Conservation (phyloP, 495 filamentous ascomycete genomes). For the Pseudomonodictys pantanalensis region DNA sequence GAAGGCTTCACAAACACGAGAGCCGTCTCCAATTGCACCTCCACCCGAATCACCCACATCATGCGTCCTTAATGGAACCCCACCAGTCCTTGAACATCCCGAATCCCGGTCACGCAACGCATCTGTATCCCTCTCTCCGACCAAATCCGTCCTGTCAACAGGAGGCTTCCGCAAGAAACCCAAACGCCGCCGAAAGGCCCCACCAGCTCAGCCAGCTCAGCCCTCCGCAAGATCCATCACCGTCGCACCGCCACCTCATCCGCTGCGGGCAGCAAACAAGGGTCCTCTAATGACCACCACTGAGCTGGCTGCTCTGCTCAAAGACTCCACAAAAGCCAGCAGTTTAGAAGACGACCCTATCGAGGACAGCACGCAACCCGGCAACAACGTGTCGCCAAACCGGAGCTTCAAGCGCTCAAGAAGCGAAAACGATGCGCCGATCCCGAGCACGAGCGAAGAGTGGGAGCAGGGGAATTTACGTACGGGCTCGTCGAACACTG, state of each 20-base stretch:
- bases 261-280: background rate
- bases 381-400: background rate
- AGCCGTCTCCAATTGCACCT: background rate
- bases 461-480: conserved; percentile 25
- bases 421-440: conserved; percentile 27
- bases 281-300: conserved; percentile 12
- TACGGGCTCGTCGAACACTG: background rate
- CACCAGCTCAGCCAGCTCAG: background rate
- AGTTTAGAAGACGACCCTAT: conserved; percentile 11
- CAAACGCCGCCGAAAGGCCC: background rate
- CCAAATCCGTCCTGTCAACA: conserved; percentile 8
- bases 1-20: background rate
- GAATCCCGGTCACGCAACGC: background rate
- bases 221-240: conserved; percentile 8
- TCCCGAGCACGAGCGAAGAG: conserved; percentile 6
- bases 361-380: conserved; percentile 3
- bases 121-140: background rate
- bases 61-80: background rate
- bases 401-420: conserved; percentile 1
- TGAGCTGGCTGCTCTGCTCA: conserved; percentile 11
- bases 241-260: conserved; percentile 10
- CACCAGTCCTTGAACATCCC: background rate
- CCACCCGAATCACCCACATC: background rate
- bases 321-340: background rate
- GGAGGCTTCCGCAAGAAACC: conserved; percentile 14